Conservation (phyloP, 805 yeast species). For the Ogataea paraovalis region DNA sequence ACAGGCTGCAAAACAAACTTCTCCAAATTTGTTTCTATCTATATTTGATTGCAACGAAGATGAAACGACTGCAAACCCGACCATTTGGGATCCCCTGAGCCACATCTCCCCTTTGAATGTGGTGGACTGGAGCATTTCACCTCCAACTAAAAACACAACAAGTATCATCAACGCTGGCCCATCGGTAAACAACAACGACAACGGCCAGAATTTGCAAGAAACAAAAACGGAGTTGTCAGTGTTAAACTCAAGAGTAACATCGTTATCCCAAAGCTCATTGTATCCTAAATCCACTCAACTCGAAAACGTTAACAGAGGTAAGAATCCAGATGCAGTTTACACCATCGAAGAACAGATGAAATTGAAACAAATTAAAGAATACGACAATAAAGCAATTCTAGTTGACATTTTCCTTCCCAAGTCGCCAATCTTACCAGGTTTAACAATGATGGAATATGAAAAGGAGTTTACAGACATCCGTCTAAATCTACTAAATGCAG, state of each 20-base stretch:
- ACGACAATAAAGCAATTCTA: slow-evolving; percentile 16
- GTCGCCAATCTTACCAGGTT: slow-evolving; percentile 3
- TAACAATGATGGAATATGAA: slow-evolving; percentile 15
- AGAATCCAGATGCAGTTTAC: slow-evolving; percentile 6
- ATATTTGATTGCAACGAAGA: neutral
- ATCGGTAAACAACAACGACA: neutral
- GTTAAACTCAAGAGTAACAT: too few relatives aligned
- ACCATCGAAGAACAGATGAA: slow-evolving; percentile 15
- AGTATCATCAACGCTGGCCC: too few relatives aligned
- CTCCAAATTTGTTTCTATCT: neutral
- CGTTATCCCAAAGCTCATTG: too few relatives aligned
- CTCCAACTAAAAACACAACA: neutral
- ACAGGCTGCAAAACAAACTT: neutral
- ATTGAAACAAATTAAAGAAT: slow-evolving; percentile 15
- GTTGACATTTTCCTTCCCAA: slow-evolving; percentile 20
- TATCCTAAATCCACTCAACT: too few relatives aligned
- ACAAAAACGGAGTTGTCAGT: neutral
- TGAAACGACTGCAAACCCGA: slow-evolving; percentile 1
- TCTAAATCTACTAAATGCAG: slow-evolving; percentile 13
- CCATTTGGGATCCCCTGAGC: slow-evolving; percentile 11
- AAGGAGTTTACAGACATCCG: slow-evolving; percentile 20
- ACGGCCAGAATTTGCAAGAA: neutral
- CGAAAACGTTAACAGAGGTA: neutral
- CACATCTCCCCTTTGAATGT: slow-evolving; percentile 19
- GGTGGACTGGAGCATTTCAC: slow-evolving; percentile 13